Base-by-base conservation (phyloP, 2,329 filamentous ascomycete species). In the Thielaviopsis musarum region DNA sequence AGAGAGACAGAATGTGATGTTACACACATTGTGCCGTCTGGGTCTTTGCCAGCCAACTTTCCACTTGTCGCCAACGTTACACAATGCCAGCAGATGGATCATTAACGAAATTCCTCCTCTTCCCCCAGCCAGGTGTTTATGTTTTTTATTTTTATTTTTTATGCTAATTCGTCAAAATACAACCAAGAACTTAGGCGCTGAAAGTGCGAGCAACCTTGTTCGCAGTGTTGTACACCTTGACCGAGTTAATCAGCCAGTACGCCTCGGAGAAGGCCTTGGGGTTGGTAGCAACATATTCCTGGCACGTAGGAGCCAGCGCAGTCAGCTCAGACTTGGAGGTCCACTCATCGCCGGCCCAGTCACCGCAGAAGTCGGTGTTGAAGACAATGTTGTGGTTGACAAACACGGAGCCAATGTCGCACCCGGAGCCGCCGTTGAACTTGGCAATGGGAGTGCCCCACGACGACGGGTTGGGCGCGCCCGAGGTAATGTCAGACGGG, bases 351-450 rank as follows among this genome's bases (percentile, higher is more conserved):
- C 88, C 88, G 7, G 90, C 90, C 90, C 90, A 95, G 67, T 85
- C 81, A 21, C 91, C 91, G 70, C 91, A 96, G 69, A 95, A 88
- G 5, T 86, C 87, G 0, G 84, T 93, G 71, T 91, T 82, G 70
- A 93, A 84, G 63, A 91, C 80, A 63, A 96, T 82, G 65, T 84
- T 80, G 73, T 95, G 79, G 62, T 85, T 71, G 62, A 74, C 73
- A 73, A 96, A 94, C 70, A 84, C 78, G 1, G 71, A 64, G 62
- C 83, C 74, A 64, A 95, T 85, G 65, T 91, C 73, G 71, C 91
- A 96, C 59, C 74, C 76, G 0, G 79, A 81, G 49, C 75, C 78
- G 12, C 82, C 80, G 3, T 75, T 71, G 71, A 94, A 96, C 38
- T 75, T 75, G 10, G 86, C 87, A 1, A 78, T 68, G 0, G 91